Evolutionary conservation across 2,329 filamentous ascomycete species (phyloP).

Genomic region (Penicillium griseofulvum): DNA sequence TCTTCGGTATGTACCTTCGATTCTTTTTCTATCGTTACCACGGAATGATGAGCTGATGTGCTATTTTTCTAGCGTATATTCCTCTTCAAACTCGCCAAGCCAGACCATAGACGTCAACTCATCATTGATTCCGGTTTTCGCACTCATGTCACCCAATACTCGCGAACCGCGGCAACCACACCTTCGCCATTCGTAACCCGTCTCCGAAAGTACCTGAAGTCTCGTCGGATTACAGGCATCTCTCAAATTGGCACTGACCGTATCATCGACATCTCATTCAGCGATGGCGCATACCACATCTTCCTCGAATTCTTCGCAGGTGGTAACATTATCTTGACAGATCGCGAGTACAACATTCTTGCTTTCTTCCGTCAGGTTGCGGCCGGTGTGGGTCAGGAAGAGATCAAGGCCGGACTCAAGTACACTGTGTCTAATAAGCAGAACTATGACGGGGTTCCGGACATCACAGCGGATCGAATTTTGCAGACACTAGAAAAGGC

Average conservation of each 20-base stretch:
- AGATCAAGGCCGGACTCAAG: slow-evolving; percentile 70
- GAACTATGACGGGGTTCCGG: slow-evolving; percentile 74
- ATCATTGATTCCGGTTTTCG: slow-evolving; percentile 94
- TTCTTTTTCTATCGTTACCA: background rate
- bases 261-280: slow-evolving; percentile 88
- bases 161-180: slow-evolving; percentile 76
- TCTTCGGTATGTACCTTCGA: slow-evolving; percentile 62
- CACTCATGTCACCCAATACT: slow-evolving; percentile 88
- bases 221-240: slow-evolving; percentile 75
- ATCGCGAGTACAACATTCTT: slow-evolving; percentile 77
- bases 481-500: slow-evolving; percentile 66
- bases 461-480: slow-evolving; percentile 71
- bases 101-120: slow-evolving; percentile 82
- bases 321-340: slow-evolving; percentile 91
- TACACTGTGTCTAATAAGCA: slow-evolving; percentile 82
- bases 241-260: slow-evolving; percentile 88
- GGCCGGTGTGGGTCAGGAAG: slow-evolving; percentile 79
- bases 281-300: slow-evolving; percentile 81
- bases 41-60: slow-evolving; percentile 10
- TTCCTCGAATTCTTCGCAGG: slow-evolving; percentile 96
- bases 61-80: slow-evolving; percentile 69
- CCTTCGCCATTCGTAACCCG: slow-evolving; percentile 83
- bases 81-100: slow-evolving; percentile 90
- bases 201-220: slow-evolving; percentile 84
- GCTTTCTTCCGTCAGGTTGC: slow-evolving; percentile 75